Evolutionary conservation across 306 rosid species (phyloP).

Genomic region (Sophora flavescens): DNA sequence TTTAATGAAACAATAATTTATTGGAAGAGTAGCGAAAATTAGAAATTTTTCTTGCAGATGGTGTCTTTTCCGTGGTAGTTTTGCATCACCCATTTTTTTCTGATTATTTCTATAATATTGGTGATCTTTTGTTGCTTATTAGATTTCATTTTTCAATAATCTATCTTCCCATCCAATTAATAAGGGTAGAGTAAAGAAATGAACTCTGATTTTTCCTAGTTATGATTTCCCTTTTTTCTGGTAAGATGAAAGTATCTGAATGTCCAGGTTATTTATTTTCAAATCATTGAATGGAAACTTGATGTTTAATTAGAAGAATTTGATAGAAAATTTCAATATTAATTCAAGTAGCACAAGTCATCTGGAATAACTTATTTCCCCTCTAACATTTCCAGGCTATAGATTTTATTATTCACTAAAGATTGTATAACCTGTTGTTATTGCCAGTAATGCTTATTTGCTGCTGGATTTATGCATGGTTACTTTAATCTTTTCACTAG

Average conservation of each 20-base stretch:
- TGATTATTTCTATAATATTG: background rate
- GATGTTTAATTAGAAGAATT: background rate
- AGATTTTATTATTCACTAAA: background rate
- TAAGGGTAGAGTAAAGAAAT: background rate
- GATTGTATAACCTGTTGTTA: background rate
- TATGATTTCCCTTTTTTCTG: background rate
- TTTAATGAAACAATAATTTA: background rate
- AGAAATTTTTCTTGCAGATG: background rate
- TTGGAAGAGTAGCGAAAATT: background rate
- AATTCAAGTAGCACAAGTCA: background rate
- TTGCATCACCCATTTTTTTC: background rate
- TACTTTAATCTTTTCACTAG: background rate
- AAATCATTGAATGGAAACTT: background rate
- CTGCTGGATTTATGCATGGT: background rate
- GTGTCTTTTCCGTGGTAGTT: background rate
- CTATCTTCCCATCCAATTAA: background rate
- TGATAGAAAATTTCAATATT: background rate
- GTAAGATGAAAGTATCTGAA: background rate
- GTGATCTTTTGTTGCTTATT: background rate
- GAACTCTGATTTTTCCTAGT: background rate
- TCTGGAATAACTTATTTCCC: background rate
- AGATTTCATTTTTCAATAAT: background rate
- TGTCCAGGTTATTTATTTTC: background rate
- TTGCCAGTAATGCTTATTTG: background rate
- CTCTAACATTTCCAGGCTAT: background rate